Percentiles rank a stretch among this genome's conserved stretches.
Evolutionary conservation across 768 basidiomycete species (phyloP).

Genomic region (Phylloporus rhodoxanthus): DNA sequence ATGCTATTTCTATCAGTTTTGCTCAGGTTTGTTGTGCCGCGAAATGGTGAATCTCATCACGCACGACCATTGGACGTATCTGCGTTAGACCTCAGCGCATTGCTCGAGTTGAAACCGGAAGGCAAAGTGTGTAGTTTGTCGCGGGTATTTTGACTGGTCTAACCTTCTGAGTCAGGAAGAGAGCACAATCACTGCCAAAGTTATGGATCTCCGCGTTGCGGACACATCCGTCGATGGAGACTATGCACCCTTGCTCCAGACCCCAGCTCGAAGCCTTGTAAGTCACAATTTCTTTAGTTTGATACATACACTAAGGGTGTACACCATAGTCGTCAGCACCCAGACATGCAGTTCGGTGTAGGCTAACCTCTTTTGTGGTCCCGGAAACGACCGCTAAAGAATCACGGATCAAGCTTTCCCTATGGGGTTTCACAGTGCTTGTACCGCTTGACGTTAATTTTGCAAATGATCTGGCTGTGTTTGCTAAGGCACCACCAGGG

Average conservation of each 20-base stretch:
- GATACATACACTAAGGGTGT: constrained; percentile 1
- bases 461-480: constrained; percentile 53
- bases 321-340: constrained; percentile 37
- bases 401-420: constrained; percentile 58
- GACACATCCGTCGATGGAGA: constrained; percentile 39
- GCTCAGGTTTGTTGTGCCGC: constrained; percentile 47
- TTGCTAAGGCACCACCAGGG: constrained; percentile 81
- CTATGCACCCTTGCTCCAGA: constrained; percentile 45
- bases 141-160: not conserved
- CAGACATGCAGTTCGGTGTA: constrained; percentile 52
- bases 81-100: constrained; percentile 56
- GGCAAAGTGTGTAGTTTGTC: constrained; percentile 49
- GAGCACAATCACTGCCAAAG: constrained; percentile 54
- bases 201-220: constrained; percentile 56
- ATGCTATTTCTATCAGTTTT: constrained; percentile 24
- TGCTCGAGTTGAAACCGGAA: constrained; percentile 63
- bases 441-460: constrained; percentile 58
- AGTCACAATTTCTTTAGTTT: constrained; percentile 17
- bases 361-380: constrained; percentile 59
- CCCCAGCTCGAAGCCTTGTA: constrained; percentile 55
- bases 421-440: constrained; percentile 60
- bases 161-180: constrained; percentile 47
- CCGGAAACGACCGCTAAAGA: constrained; percentile 69
- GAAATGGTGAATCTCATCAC: constrained; percentile 27
- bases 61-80: constrained; percentile 49